Evolutionary conservation across 208 protist genomes (phyloP).

Genomic region (Leishmania turanica): DNA sequence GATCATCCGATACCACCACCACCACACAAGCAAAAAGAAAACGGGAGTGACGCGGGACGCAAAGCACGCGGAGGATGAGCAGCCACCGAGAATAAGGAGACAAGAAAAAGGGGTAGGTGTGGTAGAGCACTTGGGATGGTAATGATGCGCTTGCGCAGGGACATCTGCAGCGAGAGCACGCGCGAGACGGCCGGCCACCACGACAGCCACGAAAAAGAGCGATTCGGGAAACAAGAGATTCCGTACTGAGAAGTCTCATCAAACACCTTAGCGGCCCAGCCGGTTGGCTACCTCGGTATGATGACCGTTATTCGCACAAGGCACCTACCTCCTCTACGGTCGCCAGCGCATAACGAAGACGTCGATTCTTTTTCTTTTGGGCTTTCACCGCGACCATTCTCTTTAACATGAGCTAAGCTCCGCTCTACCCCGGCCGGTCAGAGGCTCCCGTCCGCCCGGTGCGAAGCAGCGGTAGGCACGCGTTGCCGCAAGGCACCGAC

Average conservation of each 20-base stretch:
- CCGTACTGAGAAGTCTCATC: not conserved
- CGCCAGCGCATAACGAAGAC: not conserved
- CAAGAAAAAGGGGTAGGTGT: not conserved
- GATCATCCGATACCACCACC: too few relatives aligned
- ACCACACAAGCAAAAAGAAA: not conserved
- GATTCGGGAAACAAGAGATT: not conserved
- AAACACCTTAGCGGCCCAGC: not conserved
- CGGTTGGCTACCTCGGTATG: not conserved
- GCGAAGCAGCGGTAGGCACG: not conserved
- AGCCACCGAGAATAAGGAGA: too few relatives aligned
- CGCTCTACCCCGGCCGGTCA: not conserved
- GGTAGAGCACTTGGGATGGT: not conserved
- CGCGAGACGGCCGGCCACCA: not conserved
- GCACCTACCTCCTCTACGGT: not conserved
- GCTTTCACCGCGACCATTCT: not conserved
- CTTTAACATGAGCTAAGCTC: not conserved
- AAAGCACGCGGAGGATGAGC: too few relatives aligned
- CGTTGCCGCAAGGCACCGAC: not conserved
- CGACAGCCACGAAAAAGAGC: not conserved
- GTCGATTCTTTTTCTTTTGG: not conserved
- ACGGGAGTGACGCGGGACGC: not conserved
- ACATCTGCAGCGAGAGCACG: not conserved
- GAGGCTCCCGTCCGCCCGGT: not conserved
- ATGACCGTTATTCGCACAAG: not conserved
- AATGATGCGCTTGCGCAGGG: not conserved